These are phyloP conservation scores for Bipolaris bicolor DNA, from an alignment of 2,329 filamentous ascomycete species.

Conservation along the genomic window DNA sequence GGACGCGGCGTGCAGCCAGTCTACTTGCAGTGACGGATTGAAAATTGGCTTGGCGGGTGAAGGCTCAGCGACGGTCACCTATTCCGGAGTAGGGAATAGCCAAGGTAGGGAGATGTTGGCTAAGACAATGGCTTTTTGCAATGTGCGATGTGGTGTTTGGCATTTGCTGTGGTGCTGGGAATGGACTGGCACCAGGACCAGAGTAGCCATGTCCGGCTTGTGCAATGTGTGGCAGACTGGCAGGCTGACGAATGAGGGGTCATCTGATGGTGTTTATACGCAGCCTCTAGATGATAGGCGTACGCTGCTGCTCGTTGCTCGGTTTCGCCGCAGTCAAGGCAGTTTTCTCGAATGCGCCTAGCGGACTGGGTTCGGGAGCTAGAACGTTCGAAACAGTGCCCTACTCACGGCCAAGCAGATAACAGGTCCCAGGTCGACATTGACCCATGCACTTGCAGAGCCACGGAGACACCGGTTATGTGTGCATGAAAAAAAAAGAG, in stretches of 20 bases:
- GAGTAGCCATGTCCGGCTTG: too few species aligned
- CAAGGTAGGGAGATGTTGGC: background rate
- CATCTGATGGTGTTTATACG: background rate
- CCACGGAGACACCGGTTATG: background rate
- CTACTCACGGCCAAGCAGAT: slow-evolving; percentile 11
- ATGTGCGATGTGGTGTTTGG: too few species aligned
- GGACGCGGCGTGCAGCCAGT: slow-evolving; percentile 51
- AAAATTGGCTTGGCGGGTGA: slow-evolving; percentile 48
- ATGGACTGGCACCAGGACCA: background rate
- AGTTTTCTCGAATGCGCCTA: background rate
- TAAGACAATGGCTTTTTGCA: background rate
- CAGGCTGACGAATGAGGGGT: background rate
- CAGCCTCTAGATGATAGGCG: background rate
- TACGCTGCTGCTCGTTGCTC: background rate
- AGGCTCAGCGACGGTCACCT: slow-evolving; percentile 35
- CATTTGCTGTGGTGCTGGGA: background rate
- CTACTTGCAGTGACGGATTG: slow-evolving; percentile 44
- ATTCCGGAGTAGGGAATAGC: slow-evolving; percentile 22
- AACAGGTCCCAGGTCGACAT: background rate
- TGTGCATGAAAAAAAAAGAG: background rate
- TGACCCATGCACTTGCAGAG: slow-evolving; percentile 1
- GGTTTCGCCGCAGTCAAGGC: background rate
- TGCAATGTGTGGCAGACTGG: too few species aligned
- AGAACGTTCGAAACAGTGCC: slow-evolving; percentile 6
- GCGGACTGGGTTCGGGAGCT: slow-evolving; percentile 2